Percentiles rank a stretch among this genome's conserved stretches.
phyloP scores from a whole-genome alignment of 2,329 filamentous ascomycete species.

The Penicillium sclerotigenum region DNA sequence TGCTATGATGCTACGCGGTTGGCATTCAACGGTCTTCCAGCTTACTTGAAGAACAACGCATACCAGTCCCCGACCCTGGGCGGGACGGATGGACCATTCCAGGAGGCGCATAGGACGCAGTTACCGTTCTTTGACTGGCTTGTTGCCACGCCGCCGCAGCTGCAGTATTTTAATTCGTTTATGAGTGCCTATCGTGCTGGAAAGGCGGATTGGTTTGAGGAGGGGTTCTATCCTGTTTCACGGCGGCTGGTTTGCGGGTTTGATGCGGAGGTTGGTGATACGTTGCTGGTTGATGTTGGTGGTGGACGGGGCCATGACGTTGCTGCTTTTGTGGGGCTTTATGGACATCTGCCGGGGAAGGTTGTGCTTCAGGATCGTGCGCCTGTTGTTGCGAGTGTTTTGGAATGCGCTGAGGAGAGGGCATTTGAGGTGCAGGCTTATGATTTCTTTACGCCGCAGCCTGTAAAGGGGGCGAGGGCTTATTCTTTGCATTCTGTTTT shows the following conservation, averaged over 20 bases:
- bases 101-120: background rate
- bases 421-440: background rate
- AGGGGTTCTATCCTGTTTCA: background rate
- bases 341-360: background rate
- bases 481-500: background rate
- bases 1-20: background rate
- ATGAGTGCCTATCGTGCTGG: background rate
- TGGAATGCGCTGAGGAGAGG: background rate
- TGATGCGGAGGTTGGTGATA: background rate
- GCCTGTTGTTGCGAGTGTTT: background rate
- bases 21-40: background rate
- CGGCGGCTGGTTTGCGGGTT: background rate
- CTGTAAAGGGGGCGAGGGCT: background rate
- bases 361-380: background rate
- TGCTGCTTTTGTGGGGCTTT: background rate
- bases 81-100: background rate
- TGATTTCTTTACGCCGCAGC: background rate
- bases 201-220: background rate
- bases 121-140: background rate
- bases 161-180: background rate
- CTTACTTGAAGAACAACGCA: background rate
- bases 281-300: background rate
- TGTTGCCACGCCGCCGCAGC: background rate
- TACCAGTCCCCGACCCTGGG: background rate
- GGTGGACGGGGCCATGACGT: background rate